Conservation (phyloP, 2,329 filamentous ascomycete genomes). For the Dactylellina leptospora region DNA sequence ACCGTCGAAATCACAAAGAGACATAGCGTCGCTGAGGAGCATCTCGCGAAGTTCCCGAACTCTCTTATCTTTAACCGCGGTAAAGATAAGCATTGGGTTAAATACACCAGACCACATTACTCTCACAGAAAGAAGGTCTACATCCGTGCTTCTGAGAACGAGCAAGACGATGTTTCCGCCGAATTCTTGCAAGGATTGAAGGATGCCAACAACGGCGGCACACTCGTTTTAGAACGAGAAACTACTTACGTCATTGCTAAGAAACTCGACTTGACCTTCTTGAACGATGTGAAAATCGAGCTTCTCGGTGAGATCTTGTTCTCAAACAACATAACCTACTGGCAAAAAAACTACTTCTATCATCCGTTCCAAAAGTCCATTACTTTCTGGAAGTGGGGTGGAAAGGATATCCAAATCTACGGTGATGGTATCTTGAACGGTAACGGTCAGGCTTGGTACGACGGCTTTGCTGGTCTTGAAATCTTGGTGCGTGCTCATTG, state of each 20-base stretch:
- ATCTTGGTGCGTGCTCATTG: constrained; percentile 56
- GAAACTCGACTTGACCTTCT: constrained; percentile 68
- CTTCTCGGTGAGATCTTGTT: constrained; percentile 69
- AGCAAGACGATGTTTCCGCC: constrained; percentile 67
- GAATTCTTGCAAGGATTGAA: constrained; percentile 67
- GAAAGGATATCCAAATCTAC: constrained; percentile 69
- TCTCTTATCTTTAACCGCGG: constrained; percentile 28
- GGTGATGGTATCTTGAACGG: constrained; percentile 68
- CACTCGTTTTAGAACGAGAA: constrained; percentile 66
- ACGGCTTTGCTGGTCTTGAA: constrained; percentile 63
- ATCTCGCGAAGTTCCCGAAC: constrained; percentile 35
- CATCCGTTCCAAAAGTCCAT: constrained; percentile 67
- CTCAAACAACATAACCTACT: constrained; percentile 64
- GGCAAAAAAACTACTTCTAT: constrained; percentile 65
- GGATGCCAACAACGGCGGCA: constrained; percentile 69
- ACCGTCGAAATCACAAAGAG: constrained; percentile 16
- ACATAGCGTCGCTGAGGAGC: constrained; percentile 3
- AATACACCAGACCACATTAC: constrained; percentile 51
- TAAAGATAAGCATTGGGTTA: constrained; percentile 44
- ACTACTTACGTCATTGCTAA: constrained; percentile 69
- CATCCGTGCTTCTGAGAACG: constrained; percentile 66
- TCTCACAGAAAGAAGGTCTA: constrained; percentile 63
- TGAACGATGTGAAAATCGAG: constrained; percentile 68
- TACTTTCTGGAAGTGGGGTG: constrained; percentile 72
- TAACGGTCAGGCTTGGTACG: constrained; percentile 66